A percentile compares a stretch with the other conserved stretches of the same genome.
Evolutionary conservation across 1,284 basidiomycete species (phyloP).

Genomic region (Stereum hirsutum): DNA sequence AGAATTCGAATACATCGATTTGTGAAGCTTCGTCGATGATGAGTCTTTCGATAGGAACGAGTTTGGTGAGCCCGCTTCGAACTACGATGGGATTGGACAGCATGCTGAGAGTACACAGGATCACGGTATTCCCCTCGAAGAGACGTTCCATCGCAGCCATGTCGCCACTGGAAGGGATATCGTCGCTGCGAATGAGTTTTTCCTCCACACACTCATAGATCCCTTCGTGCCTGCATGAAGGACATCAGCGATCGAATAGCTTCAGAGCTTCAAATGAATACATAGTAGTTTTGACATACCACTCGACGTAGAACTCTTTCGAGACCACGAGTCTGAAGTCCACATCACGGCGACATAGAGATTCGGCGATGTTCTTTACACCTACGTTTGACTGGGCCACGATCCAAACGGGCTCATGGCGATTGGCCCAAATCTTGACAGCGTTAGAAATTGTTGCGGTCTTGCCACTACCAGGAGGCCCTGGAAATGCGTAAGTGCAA

Average conservation of each 20-base stretch:
- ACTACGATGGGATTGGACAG: constrained; percentile 30
- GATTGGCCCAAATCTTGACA: constrained; percentile 10
- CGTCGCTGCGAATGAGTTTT: constrained; percentile 28
- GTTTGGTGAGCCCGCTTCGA: constrained; percentile 19
- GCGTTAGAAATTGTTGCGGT: constrained; percentile 22
- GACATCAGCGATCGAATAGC: too few relatives aligned
- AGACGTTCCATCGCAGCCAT: constrained; percentile 12
- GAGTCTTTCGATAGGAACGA: constrained; percentile 28
- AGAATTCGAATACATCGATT: constrained; percentile 33
- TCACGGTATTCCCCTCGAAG: constrained; percentile 20
- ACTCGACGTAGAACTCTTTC: constrained; percentile 38
- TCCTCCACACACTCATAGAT: constrained; percentile 26
- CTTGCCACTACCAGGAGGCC: constrained; percentile 25
- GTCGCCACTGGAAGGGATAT: constrained; percentile 15
- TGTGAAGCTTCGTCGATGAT: constrained; percentile 42
- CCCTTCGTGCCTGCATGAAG: constrained; percentile 34
- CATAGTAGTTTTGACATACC: constrained; percentile 20
- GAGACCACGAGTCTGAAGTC: constrained; percentile 37
- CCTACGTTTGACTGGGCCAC: constrained; percentile 31
- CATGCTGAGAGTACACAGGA: constrained; percentile 35
- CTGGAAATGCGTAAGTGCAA: too few relatives aligned
- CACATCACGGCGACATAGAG: constrained; percentile 24
- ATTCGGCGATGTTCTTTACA: constrained; percentile 37
- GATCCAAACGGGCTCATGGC: constrained; percentile 16
- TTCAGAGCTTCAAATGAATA: background rate